Evolutionary conservation across 352 stramenopile genomes (phyloP).

Genomic region (Sclerospora graminicola): DNA sequence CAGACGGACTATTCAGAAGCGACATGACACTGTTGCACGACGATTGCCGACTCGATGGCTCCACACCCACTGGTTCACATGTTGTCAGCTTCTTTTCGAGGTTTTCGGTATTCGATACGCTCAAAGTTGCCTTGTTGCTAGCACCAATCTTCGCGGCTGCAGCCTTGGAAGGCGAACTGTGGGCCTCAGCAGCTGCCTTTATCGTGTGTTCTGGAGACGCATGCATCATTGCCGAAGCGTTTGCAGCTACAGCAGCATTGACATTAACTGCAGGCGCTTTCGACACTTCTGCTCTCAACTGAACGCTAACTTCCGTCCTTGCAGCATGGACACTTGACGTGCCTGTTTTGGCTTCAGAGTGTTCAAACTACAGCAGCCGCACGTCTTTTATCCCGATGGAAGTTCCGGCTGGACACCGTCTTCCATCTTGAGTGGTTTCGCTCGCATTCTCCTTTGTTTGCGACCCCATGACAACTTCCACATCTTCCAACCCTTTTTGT

Average conservation of each 20-base stretch:
- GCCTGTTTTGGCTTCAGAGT: slow-evolving; percentile 1
- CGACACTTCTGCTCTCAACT: slow-evolving; percentile 1
- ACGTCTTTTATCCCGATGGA: no score
- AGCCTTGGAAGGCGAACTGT: slow-evolving; percentile 26
- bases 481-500: slow-evolving; percentile 13
- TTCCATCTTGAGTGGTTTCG: slow-evolving; percentile 3
- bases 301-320: background rate
- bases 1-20: slow-evolving; percentile 56
- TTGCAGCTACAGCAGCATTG: slow-evolving; percentile 4
- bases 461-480: slow-evolving; percentile 5
- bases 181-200: slow-evolving; percentile 19
- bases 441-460: slow-evolving; percentile 6
- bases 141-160: slow-evolving; percentile 17
- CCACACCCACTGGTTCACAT: background rate
- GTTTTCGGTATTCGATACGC: slow-evolving; percentile 4
- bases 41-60: slow-evolving; percentile 22
- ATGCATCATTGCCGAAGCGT: slow-evolving; percentile 11
- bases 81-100: slow-evolving; percentile 4
- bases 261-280: slow-evolving; percentile 1
- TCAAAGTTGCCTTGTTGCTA: slow-evolving; percentile 4
- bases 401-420: background rate
- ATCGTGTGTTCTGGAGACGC: slow-evolving; percentile 22
- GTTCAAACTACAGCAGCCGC: background rate
- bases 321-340: background rate
- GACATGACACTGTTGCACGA: slow-evolving; percentile 56